These are phyloP conservation scores for Anthoceros angustus DNA, from an alignment of 225 moss, liverwort and hornwort genomes.

Conservation along the genomic window DNA sequence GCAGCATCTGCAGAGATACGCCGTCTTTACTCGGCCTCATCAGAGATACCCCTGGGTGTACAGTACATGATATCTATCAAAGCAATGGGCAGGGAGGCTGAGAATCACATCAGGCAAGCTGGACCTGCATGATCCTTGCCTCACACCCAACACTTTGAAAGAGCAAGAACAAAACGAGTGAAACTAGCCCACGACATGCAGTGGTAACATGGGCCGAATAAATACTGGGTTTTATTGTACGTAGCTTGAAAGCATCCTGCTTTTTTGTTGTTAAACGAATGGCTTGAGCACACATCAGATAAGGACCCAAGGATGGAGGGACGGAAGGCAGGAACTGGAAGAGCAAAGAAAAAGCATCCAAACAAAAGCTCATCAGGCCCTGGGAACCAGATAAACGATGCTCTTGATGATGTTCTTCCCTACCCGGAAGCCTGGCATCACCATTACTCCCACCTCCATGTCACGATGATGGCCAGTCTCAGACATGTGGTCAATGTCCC, in stretches of 20 bases:
- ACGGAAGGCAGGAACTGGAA: background rate
- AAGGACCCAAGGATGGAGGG: background rate
- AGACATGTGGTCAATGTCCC: background rate
- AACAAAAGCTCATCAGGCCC: background rate
- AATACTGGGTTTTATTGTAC: too few species aligned
- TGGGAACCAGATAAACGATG: slow-evolving; percentile 1
- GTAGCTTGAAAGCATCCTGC: background rate
- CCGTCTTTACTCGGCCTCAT: too few species aligned
- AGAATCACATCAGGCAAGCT: too few species aligned
- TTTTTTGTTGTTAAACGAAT: background rate
- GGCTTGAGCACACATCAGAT: background rate
- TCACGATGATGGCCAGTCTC: background rate
- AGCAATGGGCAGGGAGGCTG: too few species aligned
- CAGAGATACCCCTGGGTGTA: too few species aligned
- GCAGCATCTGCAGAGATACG: too few species aligned
- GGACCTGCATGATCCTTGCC: too few species aligned
- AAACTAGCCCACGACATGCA: too few species aligned
- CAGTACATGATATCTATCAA: too few species aligned
- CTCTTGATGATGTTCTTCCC: slow-evolving; percentile 1
- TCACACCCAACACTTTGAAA: too few species aligned
- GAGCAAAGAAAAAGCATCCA: background rate
- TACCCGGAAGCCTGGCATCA: slow-evolving; percentile 4
- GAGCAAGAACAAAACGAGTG: too few species aligned
- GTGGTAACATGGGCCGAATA: too few species aligned
- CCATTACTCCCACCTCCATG: background rate